A percentile compares a stretch with the other conserved stretches of the same genome.
These are phyloP conservation scores for Aspergillus baeticus DNA, from an alignment of 495 filamentous ascomycete genomes.

Conservation along the genomic window DNA sequence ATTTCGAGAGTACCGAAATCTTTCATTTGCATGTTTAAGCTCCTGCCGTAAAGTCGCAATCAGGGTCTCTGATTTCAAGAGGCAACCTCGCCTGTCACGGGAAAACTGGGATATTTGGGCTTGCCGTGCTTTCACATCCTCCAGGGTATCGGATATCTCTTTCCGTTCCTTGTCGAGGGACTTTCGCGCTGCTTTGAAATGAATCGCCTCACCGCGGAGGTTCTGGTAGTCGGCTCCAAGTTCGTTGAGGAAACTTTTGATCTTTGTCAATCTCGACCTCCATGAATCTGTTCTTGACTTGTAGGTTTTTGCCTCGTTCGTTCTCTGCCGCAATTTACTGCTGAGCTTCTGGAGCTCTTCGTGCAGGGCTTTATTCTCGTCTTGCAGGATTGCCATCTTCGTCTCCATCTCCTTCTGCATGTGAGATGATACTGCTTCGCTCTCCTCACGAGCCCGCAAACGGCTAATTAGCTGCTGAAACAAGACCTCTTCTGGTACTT, in stretches of 20 bases:
- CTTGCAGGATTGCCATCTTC: slow-evolving; percentile 20
- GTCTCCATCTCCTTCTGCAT: slow-evolving; percentile 28
- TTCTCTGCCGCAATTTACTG: slow-evolving; percentile 19
- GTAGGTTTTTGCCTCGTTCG: slow-evolving; percentile 17
- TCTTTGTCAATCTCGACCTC: slow-evolving; percentile 32
- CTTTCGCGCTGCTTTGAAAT: slow-evolving; percentile 19
- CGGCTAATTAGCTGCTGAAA: slow-evolving; percentile 38
- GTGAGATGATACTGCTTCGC: slow-evolving; percentile 22
- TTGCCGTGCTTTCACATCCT: slow-evolving; percentile 23
- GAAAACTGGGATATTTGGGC: slow-evolving; percentile 15
- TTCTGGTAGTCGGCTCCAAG: slow-evolving; percentile 32
- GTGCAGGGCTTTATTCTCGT: slow-evolving; percentile 30
- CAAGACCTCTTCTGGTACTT: slow-evolving; percentile 32
- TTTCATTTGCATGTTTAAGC: slow-evolving; percentile 21
- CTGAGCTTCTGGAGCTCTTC: slow-evolving; percentile 13
- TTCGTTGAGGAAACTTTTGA: slow-evolving; percentile 36
- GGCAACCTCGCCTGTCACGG: slow-evolving; percentile 15
- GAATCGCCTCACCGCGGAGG: slow-evolving; percentile 28
- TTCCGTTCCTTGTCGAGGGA: slow-evolving; percentile 27
- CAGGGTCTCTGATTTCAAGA: slow-evolving; percentile 14
- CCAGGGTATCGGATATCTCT: slow-evolving; percentile 23
- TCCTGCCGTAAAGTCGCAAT: slow-evolving; percentile 22
- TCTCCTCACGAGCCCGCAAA: slow-evolving; percentile 37
- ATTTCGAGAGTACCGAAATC: slow-evolving; percentile 5
- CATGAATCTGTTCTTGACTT: slow-evolving; percentile 29